Evolutionary conservation across 2,329 filamentous ascomycete species (phyloP), one percentile per base, ranked within the genome.

Genomic region (Aspergillus thermomutatus): DNA sequence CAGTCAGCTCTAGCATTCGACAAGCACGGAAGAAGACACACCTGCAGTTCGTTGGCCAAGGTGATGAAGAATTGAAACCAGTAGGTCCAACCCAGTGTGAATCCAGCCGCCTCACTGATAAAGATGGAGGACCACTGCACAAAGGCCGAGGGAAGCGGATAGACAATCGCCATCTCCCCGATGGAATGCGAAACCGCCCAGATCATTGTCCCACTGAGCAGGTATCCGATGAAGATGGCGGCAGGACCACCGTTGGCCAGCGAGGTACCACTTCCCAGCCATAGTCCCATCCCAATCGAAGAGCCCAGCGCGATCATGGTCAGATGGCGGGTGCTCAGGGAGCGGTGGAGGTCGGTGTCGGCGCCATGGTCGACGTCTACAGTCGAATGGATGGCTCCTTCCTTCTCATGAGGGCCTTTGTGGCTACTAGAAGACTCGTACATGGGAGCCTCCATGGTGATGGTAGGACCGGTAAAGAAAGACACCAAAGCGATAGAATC

Each of bases 41-140:
- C 76, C 52, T 74, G 68, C 0, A 77, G 67, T 52, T 79, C 75
- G 57, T 75, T 79, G 53, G 78, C 77, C 55, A 80, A 75, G 23
- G 74, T 77, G 60, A 79, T 78, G 52, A 69, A 72, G 56, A 72
- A 77, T 3, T 67, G 72, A 57, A 80, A 78, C 69, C 77, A 80
- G 58, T 80, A 80, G 1, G 76, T 74, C 76, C 78, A 80, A 3
- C 78, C 78, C 3, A 80, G 67, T 7, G 78, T 74, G 60, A 80
- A 79, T 0, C 72, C 77, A 9, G 74, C 73, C 0, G 78, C 68
- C 1, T 69, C 71, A 55, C 77, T 72, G 50, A 80, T 69, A 58
- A 80, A 81, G 41, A 77, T 80, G 31, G 65, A 72, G 4, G 74
- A 74, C 77, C 77, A 80, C 63, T 79, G 77, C n/a, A 77, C 73